Evolutionary conservation across 2,329 filamentous ascomycete species (phyloP).

Genomic region (Colletotrichum sp.): DNA sequence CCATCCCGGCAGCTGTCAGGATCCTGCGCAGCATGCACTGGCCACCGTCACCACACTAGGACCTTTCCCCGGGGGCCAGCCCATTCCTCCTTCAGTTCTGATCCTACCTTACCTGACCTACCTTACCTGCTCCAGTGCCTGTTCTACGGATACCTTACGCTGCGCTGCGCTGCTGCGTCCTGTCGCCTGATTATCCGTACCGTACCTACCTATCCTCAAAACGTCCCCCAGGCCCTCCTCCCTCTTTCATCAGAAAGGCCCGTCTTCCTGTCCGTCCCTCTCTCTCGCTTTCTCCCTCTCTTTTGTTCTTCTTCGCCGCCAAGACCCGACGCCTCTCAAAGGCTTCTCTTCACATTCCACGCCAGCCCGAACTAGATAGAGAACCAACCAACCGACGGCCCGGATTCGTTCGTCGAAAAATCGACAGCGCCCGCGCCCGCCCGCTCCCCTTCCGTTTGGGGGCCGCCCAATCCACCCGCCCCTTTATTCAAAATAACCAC

Average conservation of each 20-base stretch:
- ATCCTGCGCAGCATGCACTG: conserved; percentile 7
- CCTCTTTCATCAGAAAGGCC: not conserved
- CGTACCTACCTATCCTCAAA: conserved; percentile 4
- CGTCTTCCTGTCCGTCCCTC: not conserved
- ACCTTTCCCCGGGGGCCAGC: conserved; percentile 6
- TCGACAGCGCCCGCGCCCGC: not conserved
- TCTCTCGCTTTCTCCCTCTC: not conserved
- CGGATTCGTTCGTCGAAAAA: not conserved
- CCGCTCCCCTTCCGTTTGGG: not conserved
- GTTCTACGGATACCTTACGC: not conserved
- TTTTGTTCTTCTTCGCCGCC: not conserved
- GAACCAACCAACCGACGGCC: not conserved
- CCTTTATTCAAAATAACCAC: not conserved
- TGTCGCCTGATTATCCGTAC: conserved; percentile 3
- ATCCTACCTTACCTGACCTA: conserved; percentile 6
- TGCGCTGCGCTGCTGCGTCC: not conserved
- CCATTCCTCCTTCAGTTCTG: conserved; percentile 18
- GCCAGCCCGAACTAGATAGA: not conserved
- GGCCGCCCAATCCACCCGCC: not conserved
- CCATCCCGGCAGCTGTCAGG: conserved; percentile 17
- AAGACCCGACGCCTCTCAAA: not conserved
- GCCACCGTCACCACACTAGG: conserved; percentile 16
- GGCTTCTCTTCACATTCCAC: not conserved
- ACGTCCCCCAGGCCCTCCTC: not conserved
- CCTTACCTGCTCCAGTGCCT: not conserved